These are phyloP conservation scores for Trichoderma sp. DNA, from an alignment of 2,329 filamentous ascomycete genomes.

Conservation along the genomic window DNA sequence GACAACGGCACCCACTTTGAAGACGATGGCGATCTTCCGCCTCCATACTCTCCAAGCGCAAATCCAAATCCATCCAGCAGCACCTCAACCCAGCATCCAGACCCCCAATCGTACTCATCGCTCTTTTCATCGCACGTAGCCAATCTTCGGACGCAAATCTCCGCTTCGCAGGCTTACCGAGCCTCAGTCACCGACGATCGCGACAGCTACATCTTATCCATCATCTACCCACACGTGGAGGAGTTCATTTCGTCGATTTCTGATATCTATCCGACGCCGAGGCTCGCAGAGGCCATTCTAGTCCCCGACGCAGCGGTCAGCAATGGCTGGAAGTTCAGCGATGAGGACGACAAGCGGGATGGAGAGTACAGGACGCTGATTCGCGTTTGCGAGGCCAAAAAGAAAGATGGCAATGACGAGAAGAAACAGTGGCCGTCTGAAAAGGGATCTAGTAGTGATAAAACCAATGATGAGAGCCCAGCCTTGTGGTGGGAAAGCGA, in stretches of 20 bases:
- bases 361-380: slow-evolving; percentile 40
- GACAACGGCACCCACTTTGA: background rate
- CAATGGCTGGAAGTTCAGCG: slow-evolving; percentile 40
- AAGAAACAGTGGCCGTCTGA: background rate
- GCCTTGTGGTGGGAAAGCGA: slow-evolving; percentile 52
- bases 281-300: slow-evolving; percentile 47
- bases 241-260: slow-evolving; percentile 45
- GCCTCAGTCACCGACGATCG: slow-evolving; percentile 39
- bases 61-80: background rate
- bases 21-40: slow-evolving; percentile 14
- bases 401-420: background rate
- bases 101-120: slow-evolving; percentile 21
- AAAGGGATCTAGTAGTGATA: background rate
- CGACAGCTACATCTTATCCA: slow-evolving; percentile 44
- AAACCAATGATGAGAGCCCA: background rate
- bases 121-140: slow-evolving; percentile 42
- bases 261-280: slow-evolving; percentile 35
- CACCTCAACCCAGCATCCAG: background rate
- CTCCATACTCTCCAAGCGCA: slow-evolving; percentile 17
- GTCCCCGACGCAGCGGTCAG: slow-evolving; percentile 47
- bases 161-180: slow-evolving; percentile 37
- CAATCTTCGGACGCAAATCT: slow-evolving; percentile 42
- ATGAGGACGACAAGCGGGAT: slow-evolving; percentile 34
- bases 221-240: slow-evolving; percentile 46
- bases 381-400: slow-evolving; percentile 31